These are phyloP conservation scores for Suillus hirtellus DNA, from an alignment of 768 basidiomycete species.

Conservation along the genomic window DNA sequence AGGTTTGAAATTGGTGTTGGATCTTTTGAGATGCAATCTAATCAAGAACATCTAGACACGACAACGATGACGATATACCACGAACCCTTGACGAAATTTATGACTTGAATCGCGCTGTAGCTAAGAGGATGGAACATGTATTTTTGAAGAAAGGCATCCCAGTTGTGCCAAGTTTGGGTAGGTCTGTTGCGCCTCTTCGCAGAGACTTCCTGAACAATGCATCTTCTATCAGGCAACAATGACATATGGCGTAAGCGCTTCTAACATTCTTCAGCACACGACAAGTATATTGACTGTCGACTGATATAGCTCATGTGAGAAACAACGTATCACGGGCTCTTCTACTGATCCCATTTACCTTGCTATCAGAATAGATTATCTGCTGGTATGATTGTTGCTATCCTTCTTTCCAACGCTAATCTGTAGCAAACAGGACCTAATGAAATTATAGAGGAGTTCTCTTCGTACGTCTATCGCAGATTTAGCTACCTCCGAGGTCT, in stretches of 20 bases:
- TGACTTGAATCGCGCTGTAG: constrained; percentile 65
- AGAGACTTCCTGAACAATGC: neutral
- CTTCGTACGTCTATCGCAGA: constrained; percentile 48
- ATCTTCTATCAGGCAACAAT: constrained; percentile 66
- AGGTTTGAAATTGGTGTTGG: constrained; percentile 38
- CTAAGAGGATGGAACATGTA: constrained; percentile 67
- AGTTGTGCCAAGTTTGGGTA: constrained; percentile 78
- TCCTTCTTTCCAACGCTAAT: constrained; percentile 4
- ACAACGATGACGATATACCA: constrained; percentile 77
- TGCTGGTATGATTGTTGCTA: constrained; percentile 44
- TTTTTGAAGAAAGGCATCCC: constrained; percentile 71
- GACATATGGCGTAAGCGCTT: constrained; percentile 81
- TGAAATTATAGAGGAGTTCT: constrained; percentile 62
- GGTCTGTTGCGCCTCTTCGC: constrained; percentile 19
- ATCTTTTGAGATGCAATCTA: neutral
- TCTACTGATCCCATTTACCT: constrained; percentile 8
- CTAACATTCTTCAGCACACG: constrained; percentile 12
- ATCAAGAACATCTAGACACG: constrained; percentile 52
- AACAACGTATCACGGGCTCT: constrained; percentile 15
- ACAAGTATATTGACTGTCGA: constrained; percentile 19
- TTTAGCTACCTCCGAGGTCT: neutral
- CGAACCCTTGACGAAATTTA: constrained; percentile 80
- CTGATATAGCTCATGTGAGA: constrained; percentile 56
- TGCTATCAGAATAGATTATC: constrained; percentile 58
- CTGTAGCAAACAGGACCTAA: constrained; percentile 53